Percentiles rank a stretch among this genome's conserved stretches.
These are phyloP conservation scores for Ceratobasidium sp. DNA, from an alignment of 1,284 basidiomycete species.

Conservation along the genomic window DNA sequence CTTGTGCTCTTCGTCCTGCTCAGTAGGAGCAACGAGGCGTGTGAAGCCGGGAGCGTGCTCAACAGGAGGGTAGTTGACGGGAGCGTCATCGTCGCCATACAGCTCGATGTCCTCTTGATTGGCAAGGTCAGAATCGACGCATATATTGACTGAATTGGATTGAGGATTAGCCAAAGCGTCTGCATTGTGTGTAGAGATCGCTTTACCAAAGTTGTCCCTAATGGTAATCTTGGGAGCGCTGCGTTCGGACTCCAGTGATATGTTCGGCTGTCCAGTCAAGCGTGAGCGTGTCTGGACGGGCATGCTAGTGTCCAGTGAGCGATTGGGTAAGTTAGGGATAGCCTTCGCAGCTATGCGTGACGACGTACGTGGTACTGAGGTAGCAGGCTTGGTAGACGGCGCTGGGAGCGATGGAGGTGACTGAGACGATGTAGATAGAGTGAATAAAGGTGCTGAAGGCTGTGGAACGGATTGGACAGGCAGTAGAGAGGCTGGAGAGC, in stretches of 20 bases:
- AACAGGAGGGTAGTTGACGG: neutral
- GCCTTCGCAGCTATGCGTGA: neutral
- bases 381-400: neutral
- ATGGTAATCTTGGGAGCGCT: slow-evolving; percentile 4
- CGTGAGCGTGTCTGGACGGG: neutral
- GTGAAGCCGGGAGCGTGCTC: neutral
- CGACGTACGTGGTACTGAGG: neutral
- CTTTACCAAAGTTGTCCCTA: neutral
- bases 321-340: neutral
- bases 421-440: too few relatives aligned
- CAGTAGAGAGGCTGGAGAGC: neutral
- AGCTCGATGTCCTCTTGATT: neutral
- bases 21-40: neutral
- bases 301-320: too few relatives aligned
- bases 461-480: too few relatives aligned
- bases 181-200: neutral
- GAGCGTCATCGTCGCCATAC: neutral
- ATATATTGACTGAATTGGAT: neutral
- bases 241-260: neutral
- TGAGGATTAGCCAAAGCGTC: neutral
- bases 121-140: neutral
- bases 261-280: neutral
- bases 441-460: too few relatives aligned
- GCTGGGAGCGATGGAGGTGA: too few relatives aligned
- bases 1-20: neutral